Percentiles rank a stretch among this genome's conserved stretches.
phyloP scores from a whole-genome alignment of 352 stramenopile genomes.

The Phytophthora macrochlamydospora region DNA sequence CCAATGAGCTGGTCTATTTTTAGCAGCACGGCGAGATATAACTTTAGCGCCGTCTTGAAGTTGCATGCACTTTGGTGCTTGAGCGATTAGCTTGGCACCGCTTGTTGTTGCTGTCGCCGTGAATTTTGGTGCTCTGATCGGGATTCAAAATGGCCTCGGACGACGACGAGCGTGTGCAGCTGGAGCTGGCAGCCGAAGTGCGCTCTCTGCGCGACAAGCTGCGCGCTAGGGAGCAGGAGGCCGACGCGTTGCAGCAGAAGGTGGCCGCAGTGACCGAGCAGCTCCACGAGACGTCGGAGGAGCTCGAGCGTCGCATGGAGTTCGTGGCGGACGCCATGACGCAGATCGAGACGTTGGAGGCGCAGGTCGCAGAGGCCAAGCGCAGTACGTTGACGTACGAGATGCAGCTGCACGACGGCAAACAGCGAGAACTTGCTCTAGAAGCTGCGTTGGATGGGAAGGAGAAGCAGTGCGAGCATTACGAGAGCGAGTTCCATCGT shows the following conservation, averaged over 20 bases:
- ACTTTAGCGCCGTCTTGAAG: background rate
- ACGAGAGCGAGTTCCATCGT: conserved; percentile 50
- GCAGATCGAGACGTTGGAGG: conserved; percentile 48
- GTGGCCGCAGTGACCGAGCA: conserved; percentile 44
- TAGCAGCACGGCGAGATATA: background rate
- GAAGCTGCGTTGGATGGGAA: conserved; percentile 35
- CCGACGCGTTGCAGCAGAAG: conserved; percentile 39
- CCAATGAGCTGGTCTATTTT: conserved; percentile 4
- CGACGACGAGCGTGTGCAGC: conserved; percentile 34
- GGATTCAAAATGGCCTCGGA: conserved; percentile 15
- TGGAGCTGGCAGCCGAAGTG: conserved; percentile 44
- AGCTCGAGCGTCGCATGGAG: conserved; percentile 56
- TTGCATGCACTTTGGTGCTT: background rate
- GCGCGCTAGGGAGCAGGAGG: conserved; percentile 39
- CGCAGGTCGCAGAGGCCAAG: conserved; percentile 47
- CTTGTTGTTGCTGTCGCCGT: background rate
- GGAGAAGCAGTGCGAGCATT: conserved; percentile 54
- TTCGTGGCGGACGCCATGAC: conserved; percentile 56
- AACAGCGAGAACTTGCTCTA: conserved; percentile 39
- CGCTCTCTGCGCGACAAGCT: conserved; percentile 36
- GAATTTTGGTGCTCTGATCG: background rate
- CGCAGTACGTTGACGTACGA: conserved; percentile 59
- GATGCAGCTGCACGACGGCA: conserved; percentile 63
- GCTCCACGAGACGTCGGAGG: conserved; percentile 58
- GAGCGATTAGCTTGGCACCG: background rate